phyloP scores from a whole-genome alignment of 192 early-diverging fungal genomes.

The Backusella luteola region DNA sequence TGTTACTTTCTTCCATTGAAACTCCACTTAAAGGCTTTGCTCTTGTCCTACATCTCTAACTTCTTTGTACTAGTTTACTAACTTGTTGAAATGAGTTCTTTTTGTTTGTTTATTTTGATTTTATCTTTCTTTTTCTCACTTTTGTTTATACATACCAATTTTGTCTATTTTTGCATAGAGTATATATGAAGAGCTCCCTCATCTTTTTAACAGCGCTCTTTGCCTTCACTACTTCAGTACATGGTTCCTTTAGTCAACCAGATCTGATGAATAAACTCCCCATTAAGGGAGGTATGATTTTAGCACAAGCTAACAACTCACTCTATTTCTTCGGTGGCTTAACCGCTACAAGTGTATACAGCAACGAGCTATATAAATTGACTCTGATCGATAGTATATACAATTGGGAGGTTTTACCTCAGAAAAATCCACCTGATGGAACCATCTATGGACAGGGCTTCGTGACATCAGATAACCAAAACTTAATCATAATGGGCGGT shows the following conservation, averaged over 20 bases:
- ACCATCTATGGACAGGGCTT: slow-evolving; percentile 11
- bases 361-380: slow-evolving; percentile 20
- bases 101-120: neutral
- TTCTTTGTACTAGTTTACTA: neutral
- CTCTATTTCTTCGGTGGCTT: slow-evolving; percentile 22
- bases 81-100: neutral
- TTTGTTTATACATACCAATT: neutral
- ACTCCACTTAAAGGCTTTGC: neutral
- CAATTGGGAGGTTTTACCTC: slow-evolving; percentile 15
- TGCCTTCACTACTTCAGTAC: slow-evolving; percentile 9
- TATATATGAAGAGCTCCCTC: neutral
- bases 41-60: neutral
- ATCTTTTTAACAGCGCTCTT: neutral
- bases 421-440: slow-evolving; percentile 2
- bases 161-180: neutral
- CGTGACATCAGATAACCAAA: slow-evolving; percentile 4
- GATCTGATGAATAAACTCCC: slow-evolving; percentile 13
- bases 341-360: slow-evolving; percentile 3
- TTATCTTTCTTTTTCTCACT: neutral
- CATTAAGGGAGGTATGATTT: slow-evolving; percentile 24
- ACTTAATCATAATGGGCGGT: slow-evolving; percentile 17
- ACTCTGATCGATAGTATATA: slow-evolving; percentile 4
- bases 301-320: slow-evolving; percentile 11
- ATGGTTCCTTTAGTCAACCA: slow-evolving; percentile 22
- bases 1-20: neutral